phyloP scores from a whole-genome alignment of 805 yeast genomes.

The Candida glaebosa region DNA sequence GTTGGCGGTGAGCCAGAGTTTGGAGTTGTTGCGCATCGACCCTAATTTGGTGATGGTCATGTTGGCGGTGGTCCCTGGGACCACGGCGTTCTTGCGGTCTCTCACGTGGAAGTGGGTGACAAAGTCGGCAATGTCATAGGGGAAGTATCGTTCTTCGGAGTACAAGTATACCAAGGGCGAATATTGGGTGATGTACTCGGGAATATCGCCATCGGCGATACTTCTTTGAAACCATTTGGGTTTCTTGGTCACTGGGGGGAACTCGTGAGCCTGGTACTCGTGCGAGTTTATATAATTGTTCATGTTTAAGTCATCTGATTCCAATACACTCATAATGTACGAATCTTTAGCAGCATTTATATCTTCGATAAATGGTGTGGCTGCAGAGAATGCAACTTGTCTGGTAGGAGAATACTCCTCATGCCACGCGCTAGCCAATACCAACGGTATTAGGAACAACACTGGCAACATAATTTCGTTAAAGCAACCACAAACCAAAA shows the following conservation, averaged over 20 bases:
- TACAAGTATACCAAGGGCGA: conserved; percentile 83
- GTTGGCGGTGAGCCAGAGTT: conserved; percentile 59
- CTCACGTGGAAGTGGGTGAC: conserved; percentile 64
- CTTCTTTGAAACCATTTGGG: conserved; percentile 35
- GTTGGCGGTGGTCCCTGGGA: conserved; percentile 28
- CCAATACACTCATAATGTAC: conserved; percentile 20
- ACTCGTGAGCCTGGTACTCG: conserved; percentile 9
- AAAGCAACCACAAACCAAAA: too few species aligned
- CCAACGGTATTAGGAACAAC: not conserved
- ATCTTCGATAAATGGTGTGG: not conserved
- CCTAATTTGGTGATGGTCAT: conserved; percentile 33
- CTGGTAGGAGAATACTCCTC: not conserved
- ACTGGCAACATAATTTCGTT: not conserved
- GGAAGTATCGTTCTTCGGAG: conserved; percentile 83
- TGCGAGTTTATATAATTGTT: not conserved
- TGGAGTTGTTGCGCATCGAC: conserved; percentile 19
- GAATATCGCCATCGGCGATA: conserved; percentile 53
- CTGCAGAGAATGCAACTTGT: not conserved
- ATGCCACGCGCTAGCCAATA: not conserved
- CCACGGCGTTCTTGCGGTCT: conserved; percentile 45
- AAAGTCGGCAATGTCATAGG: conserved; percentile 73
- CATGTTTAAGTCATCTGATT: conserved; percentile 9
- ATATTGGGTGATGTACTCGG: conserved; percentile 57
- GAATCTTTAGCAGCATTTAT: conserved; percentile 13
- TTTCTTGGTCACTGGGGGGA: conserved; percentile 35